Evolutionary conservation across 257 asterid genomes (phyloP), one percentile per base, ranked within the genome.

Genomic region (Solanum stenotomum): DNA sequence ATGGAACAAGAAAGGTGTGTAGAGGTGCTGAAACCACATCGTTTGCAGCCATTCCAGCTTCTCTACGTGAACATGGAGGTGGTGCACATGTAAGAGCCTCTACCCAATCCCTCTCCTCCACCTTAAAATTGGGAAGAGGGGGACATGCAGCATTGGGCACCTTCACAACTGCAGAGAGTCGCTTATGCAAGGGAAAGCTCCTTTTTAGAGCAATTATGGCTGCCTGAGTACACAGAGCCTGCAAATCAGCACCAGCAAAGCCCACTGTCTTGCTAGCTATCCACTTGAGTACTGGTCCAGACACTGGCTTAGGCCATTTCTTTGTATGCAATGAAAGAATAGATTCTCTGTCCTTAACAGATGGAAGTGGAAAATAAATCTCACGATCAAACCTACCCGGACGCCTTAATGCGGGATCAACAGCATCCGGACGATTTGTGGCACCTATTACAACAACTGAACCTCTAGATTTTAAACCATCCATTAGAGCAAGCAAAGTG

Each of bases 311-410:
- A 31, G 99, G 98, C 99, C 99, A 97, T 91, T 96, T 94, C 88
- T 93, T 92, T 49, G 99, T 97, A 90, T 97, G 99, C 91, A 97
- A 89, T 67, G 97, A 90, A 87, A 97, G 95, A 89, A 97, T 97
- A 10, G 98, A 93, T 92, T 95, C 99, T 91, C 99, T 93, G 91
- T 96, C 99, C 93, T 94, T 92, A 42, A 89, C 92, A 72, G 98
- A 94, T 78, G 99, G 99, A 91, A 97, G 92, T 77, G 99, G 99
- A 87, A 97, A 97, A 87, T 95, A 96, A 83, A 97, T 96, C 89
- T 97, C 99, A 56, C 99, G 92, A 87, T 97, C 99, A 92, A 97
- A 97, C 92, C 99, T 93, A 87, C 99, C 99, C 33, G 99, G 99
- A 87, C 99, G 94, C 89, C 99, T 94, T 90, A 97, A 93, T 93